These are phyloP conservation scores for Phytophthora syringae DNA, from an alignment of 352 stramenopile species.

Conservation along the genomic window DNA sequence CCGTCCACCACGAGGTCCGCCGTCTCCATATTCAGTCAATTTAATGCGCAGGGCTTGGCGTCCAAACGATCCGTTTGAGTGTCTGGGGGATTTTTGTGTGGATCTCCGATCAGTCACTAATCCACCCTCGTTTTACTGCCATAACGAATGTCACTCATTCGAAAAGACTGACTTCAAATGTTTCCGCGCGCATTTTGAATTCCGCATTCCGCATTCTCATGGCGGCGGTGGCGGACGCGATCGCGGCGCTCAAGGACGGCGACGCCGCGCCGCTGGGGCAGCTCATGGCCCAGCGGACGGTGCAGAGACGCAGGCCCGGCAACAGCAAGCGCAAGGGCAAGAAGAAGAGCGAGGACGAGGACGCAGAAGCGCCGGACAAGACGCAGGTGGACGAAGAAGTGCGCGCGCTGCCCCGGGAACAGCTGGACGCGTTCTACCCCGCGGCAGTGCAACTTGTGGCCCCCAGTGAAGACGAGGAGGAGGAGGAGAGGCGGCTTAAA, in stretches of 20 bases:
- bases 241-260: constrained; percentile 45
- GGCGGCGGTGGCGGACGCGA: constrained; percentile 41
- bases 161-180: neutral
- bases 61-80: constrained; percentile 42
- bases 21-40: constrained; percentile 53
- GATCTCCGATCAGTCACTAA: constrained; percentile 33
- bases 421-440: constrained; percentile 64
- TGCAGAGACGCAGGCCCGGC: constrained; percentile 29
- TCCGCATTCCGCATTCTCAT: constrained; percentile 4
- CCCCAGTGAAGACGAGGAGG: constrained; percentile 33
- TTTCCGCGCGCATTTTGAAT: constrained; percentile 32
- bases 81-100: constrained; percentile 56
- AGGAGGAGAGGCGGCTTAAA: constrained; percentile 40
- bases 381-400: constrained; percentile 61
- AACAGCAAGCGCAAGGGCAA: constrained; percentile 32
- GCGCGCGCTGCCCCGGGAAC: constrained; percentile 48
- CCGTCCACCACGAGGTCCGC: constrained; percentile 91
- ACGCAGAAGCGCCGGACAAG: constrained; percentile 10
- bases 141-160: neutral
- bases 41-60: constrained; percentile 29
- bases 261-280: constrained; percentile 43
- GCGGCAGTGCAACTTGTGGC: constrained; percentile 42
- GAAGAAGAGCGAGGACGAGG: constrained; percentile 23
- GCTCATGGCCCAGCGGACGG: constrained; percentile 44
- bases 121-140: constrained; percentile 2